Percentiles rank a stretch among this genome's conserved stretches.
Conservation (phyloP, 768 basidiomycete species). For the Russula emetica region DNA sequence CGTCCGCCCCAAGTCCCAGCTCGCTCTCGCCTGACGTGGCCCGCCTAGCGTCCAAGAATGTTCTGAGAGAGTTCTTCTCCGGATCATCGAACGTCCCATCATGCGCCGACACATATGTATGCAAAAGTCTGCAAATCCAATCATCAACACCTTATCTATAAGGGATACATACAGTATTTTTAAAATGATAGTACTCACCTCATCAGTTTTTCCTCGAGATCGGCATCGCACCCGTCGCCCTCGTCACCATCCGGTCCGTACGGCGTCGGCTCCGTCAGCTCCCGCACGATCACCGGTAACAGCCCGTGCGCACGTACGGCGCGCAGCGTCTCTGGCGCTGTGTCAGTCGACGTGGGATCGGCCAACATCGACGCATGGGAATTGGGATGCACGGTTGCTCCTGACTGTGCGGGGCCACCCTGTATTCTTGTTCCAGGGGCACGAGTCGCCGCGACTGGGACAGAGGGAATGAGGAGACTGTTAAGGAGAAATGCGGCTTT, state of each 20-base stretch:
- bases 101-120: slow-evolving; percentile 26
- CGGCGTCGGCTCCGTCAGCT: slow-evolving; percentile 54
- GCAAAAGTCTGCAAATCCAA: slow-evolving; percentile 15
- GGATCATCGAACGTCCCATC: slow-evolving; percentile 18
- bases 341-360: slow-evolving; percentile 51
- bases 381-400: slow-evolving; percentile 56
- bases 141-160: too few relatives aligned
- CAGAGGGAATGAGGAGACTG: slow-evolving; percentile 56
- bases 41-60: slow-evolving; percentile 16
- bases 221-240: slow-evolving; percentile 46
- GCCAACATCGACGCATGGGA: slow-evolving; percentile 64
- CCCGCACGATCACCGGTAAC: slow-evolving; percentile 47
- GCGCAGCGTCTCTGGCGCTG: slow-evolving; percentile 44
- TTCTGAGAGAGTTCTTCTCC: slow-evolving; percentile 15
- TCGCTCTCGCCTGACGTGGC: not conserved
- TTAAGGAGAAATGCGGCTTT: slow-evolving; percentile 77
- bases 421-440: slow-evolving; percentile 20
- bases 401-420: slow-evolving; percentile 22
- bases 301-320: slow-evolving; percentile 49
- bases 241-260: slow-evolving; percentile 71
- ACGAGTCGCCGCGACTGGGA: not conserved
- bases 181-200: slow-evolving; percentile 39
- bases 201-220: slow-evolving; percentile 62
- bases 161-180: not conserved
- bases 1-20: slow-evolving; percentile 14